phyloP scores from a whole-genome alignment of 2,329 filamentous ascomycete genomes.

The Xylaria sp. region DNA sequence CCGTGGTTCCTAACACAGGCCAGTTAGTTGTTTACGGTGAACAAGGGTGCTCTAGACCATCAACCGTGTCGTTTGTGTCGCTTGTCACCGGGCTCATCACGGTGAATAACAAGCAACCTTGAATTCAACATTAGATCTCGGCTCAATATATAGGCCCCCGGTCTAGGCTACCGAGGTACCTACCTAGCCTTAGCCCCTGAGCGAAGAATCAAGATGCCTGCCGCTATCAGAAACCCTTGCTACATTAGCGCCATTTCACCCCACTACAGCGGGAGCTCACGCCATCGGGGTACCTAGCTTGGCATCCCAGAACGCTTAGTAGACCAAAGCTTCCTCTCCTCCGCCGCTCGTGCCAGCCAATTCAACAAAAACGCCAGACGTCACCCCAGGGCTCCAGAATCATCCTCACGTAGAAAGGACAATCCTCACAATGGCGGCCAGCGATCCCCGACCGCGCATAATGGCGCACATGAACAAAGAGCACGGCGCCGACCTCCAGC shows the following conservation, averaged over 20 bases:
- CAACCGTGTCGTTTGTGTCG: too few species aligned
- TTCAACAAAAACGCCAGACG: too few species aligned
- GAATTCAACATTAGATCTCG: too few species aligned
- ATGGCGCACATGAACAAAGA: slow-evolving; percentile 89
- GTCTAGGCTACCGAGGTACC: neutral
- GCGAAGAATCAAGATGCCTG: neutral
- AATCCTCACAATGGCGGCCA: slow-evolving; percentile 43
- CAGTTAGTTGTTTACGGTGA: too few species aligned
- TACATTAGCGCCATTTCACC: neutral
- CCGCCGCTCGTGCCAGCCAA: neutral
- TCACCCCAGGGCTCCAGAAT: neutral
- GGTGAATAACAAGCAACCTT: too few species aligned
- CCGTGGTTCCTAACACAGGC: too few species aligned
- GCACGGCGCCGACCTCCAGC: slow-evolving; percentile 77
- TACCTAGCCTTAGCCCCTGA: neutral
- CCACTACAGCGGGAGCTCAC: neutral
- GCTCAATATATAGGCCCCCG: neutral
- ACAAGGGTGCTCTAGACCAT: too few species aligned
- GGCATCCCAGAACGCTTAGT: neutral
- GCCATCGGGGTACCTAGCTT: neutral
- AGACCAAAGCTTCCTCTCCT: neutral
- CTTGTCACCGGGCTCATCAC: too few species aligned
- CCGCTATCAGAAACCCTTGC: neutral
- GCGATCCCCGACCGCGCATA: slow-evolving; percentile 68
- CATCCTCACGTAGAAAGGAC: neutral